These are phyloP conservation scores for Leishmania arabica DNA, from an alignment of 208 protist genomes.

Conservation along the genomic window DNA sequence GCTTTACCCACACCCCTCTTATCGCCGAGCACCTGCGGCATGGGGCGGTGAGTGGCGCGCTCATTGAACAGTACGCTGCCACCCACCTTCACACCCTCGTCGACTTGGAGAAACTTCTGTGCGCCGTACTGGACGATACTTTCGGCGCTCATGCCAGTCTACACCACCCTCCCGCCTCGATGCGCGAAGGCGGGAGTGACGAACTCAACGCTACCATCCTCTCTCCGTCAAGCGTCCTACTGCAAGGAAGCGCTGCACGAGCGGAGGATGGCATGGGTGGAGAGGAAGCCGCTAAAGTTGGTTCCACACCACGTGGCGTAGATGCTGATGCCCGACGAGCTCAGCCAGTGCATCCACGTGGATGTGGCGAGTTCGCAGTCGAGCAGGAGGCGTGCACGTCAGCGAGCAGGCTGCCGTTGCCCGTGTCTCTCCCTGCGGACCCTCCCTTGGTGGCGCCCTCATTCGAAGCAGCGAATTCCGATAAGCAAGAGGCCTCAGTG, in stretches of 20 bases:
- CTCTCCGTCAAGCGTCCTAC: neutral
- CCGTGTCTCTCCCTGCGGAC: neutral
- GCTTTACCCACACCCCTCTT: slow-evolving; percentile 50
- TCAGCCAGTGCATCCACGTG: too few species aligned
- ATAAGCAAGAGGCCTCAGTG: neutral
- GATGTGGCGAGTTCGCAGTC: neutral
- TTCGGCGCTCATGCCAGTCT: neutral
- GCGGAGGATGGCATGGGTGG: neutral
- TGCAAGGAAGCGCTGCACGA: neutral
- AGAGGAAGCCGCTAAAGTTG: neutral
- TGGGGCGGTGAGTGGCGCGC: slow-evolving; percentile 25
- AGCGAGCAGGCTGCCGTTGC: neutral
- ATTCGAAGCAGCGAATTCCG: neutral
- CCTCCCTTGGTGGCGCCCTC: neutral
- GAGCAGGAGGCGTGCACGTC: neutral
- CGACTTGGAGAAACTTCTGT: slow-evolving; percentile 37
- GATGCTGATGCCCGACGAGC: neutral
- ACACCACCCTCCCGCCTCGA: neutral
- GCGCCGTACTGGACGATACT: slow-evolving; percentile 14
- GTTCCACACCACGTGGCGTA: too few species aligned
- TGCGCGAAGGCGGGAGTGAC: neutral
- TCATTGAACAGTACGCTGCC: slow-evolving; percentile 41
- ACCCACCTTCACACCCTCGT: slow-evolving; percentile 31
- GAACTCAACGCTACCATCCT: neutral
- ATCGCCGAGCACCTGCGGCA: slow-evolving; percentile 33